Base-by-base conservation (phyloP, 805 yeast genomes). In the Ogataea nitratoaversa region DNA sequence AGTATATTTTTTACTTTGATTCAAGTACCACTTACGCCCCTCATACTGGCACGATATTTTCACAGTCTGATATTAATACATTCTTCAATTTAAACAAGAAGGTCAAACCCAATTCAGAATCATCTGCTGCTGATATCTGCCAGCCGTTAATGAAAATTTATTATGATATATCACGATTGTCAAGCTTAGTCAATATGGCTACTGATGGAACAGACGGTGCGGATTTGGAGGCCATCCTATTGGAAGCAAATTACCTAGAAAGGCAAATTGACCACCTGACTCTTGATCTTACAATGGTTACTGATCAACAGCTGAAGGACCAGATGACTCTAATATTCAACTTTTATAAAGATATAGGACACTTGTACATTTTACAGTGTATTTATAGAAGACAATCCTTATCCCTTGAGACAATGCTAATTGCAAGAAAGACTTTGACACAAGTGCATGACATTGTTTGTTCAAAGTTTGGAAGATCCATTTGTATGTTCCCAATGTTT, bases 361-460 rank as follows among this genome's bases (percentile, higher is more conserved):
- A 41, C 13, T 19, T 44, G 12, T 38, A 38, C 14, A 38, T 44
- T 17, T 19, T 41, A 2, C 50, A 47, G 30, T 38, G 41, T 29
- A 40, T 47, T 13, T 32, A 44, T 33, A 31, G 48, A 19, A 33
- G 50, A 17, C 48, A 47, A 19, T 37, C 46, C 3, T 28, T 44
- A 3, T 47, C 50, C 4, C 30, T 47, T 6, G 48, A 44, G 24
- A 38, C 43, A 4, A 41, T 47, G 44, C 18, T 44, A 27, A 19
- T 41, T 8, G 36, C 38, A 13, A 23, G 42, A 31, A 39, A 35
- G 8, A 27, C 41, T 5, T 14, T 44, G 4, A 28, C 31, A 1
- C 43, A 37, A 18, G 35, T 41, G 3, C 30, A 25, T 25, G 36
- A 23, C 2, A 29, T 44, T 20, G 33, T 41, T 5, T 5, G 19